phyloP scores from a whole-genome alignment of 2,329 filamentous ascomycete genomes.

The Fusarium stilboides region DNA sequence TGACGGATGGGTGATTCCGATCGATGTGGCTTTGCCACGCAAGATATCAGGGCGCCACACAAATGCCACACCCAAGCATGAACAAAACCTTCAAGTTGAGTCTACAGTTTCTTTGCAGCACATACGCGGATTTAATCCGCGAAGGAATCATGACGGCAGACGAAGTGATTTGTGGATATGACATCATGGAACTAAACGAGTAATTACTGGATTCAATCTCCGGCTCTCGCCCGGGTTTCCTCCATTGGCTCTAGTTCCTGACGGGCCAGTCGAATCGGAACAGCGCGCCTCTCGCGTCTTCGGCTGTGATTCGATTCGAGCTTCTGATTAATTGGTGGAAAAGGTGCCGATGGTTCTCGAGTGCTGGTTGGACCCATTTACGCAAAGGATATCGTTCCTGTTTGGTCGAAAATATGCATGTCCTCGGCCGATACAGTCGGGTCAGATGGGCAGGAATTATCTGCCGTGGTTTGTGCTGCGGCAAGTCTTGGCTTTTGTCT shows the following conservation, averaged over 20 bases:
- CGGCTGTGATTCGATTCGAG: conserved; percentile 14
- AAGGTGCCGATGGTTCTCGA: conserved; percentile 25
- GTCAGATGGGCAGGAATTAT: conserved; percentile 14
- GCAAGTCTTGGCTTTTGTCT: conserved; percentile 44
- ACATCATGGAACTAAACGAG: conserved; percentile 29
- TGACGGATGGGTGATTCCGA: conserved; percentile 18
- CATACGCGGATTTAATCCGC: background rate
- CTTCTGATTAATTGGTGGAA: conserved; percentile 30
- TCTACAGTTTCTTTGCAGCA: background rate
- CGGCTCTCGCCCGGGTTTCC: conserved; percentile 39
- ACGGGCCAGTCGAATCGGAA: conserved; percentile 4
- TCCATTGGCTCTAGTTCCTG: conserved; percentile 20
- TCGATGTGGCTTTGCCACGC: conserved; percentile 24
- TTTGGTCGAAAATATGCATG: conserved; percentile 15
- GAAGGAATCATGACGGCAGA: conserved; percentile 1
- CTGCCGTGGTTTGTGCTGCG: conserved; percentile 21
- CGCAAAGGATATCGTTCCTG: conserved; percentile 1
- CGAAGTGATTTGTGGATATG: conserved; percentile 9
- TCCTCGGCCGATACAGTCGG: conserved; percentile 40
- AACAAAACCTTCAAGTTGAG: background rate
- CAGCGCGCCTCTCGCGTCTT: conserved; percentile 29
- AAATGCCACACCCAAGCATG: background rate
- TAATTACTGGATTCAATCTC: conserved; percentile 20
- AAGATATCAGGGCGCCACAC: conserved; percentile 24
- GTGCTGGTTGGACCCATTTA: conserved; percentile 7